Base-by-base conservation (phyloP, 768 basidiomycete species). In the Pholiota conissans region DNA sequence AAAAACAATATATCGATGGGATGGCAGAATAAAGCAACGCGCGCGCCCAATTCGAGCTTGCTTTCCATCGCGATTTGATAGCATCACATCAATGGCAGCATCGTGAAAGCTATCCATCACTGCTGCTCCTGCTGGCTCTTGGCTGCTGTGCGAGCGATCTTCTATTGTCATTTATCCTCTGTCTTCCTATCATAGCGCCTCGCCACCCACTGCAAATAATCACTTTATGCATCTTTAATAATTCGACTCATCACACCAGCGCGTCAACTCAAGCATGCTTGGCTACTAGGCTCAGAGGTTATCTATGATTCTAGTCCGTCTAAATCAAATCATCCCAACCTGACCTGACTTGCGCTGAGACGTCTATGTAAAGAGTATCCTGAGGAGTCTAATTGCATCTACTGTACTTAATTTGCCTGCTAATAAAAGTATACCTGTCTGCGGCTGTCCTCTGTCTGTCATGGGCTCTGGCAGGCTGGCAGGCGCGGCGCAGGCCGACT, bases 31-130 rank as follows among this genome's bases (percentile, higher is more conserved):
- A n/a, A 35, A 35, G 34, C 13, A 39, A 39, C 4, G 13, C 37
- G n/a, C 37, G 5, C 37, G 10, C 37, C 37, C 20, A 39, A 39
- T 39, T 18, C n/a, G n/a, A 39, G 37, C 20, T 16, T 18, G n/a
- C 37, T 39, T 16, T 18, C 37, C 37, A 39, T 39, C 37, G 37
- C 37, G 20, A 3, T 4, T 14, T 45, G 42, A 45, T 45, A 45
- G 42, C 42, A 47, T 11, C 49, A 18, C 39, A 54, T 40, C 53
- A 52, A 47, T 27, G 29, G 26, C 57, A 45, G 32, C 52, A 53
- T 46, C 45, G 50, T 52, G 32, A 39, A 57, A 58, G 57, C 51
- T n/a, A 22, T 52, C 51, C 50, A 52, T 37, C 51, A 52, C 30
- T 4, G 14, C 13, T 7, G n/a, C 51, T 35, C 13, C 35, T 47